Evolutionary conservation across 2,329 filamentous ascomycete species (phyloP).

Genomic region (Claviceps sp.): DNA sequence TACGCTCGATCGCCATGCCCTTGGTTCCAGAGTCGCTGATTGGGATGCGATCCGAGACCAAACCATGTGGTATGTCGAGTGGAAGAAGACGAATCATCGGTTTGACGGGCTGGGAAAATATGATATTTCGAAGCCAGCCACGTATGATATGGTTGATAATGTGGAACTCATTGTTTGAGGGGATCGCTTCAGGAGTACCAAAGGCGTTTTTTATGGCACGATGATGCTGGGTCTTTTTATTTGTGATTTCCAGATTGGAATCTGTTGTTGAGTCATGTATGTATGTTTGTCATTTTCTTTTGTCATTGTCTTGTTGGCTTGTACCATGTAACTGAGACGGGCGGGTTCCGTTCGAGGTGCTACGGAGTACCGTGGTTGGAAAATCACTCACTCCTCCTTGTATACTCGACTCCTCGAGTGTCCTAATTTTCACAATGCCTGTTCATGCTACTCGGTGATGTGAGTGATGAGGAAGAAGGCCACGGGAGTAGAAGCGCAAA

Average conservation of each 20-base stretch:
- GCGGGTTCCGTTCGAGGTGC: no score
- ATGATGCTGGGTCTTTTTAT: neutral
- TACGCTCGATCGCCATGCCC: neutral
- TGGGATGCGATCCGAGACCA: slow-evolving; percentile 5
- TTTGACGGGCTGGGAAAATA: slow-evolving; percentile 5
- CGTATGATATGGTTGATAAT: slow-evolving; percentile 5
- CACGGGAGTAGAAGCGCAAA: no score
- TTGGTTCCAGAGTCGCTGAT: slow-evolving; percentile 1
- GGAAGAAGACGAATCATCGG: slow-evolving; percentile 5
- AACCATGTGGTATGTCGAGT: slow-evolving; percentile 6
- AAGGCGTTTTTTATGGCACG: neutral
- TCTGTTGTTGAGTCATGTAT: no score
- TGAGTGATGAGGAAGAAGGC: no score
- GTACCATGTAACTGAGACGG: no score
- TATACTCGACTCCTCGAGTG: no score
- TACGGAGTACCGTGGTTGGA: no score
- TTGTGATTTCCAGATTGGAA: neutral
- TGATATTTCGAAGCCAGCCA: slow-evolving; percentile 4
- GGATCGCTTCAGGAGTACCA: neutral
- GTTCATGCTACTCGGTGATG: no score
- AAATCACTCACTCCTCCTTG: no score
- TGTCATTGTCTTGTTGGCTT: no score
- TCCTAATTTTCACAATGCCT: no score
- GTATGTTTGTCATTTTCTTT: no score
- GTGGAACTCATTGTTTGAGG: slow-evolving; percentile 2